phyloP scores from a whole-genome alignment of 148 eudicot genomes.

The Silene uniflora region DNA sequence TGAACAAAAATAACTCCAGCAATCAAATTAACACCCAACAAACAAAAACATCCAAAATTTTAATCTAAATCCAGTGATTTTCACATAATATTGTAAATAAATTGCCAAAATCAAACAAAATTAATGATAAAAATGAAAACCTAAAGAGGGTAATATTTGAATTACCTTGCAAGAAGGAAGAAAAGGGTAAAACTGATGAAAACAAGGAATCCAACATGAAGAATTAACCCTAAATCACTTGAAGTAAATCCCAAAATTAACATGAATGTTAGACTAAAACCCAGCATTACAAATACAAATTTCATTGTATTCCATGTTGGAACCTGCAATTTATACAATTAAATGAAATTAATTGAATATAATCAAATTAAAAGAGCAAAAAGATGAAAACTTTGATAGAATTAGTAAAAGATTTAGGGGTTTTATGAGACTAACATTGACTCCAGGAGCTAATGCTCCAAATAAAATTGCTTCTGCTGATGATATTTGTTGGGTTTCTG shows the following conservation, averaged over 20 bases:
- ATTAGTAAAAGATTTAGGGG: background rate
- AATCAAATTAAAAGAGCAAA: background rate
- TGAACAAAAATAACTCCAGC: background rate
- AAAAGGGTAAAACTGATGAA: conserved; percentile 67
- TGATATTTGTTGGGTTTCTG: conserved; percentile 40
- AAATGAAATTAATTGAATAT: conserved; percentile 2
- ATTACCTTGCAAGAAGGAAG: conserved; percentile 45
- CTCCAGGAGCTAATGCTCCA: conserved; percentile 91
- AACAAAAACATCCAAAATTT: no score
- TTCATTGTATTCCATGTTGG: conserved; percentile 87
- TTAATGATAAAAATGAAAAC: background rate
- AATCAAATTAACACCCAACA: background rate
- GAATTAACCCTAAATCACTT: conserved; percentile 60
- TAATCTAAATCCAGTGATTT: no score
- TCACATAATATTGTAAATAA: background rate
- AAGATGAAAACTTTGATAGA: background rate
- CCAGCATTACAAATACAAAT: conserved; percentile 70
- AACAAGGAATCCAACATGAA: conserved; percentile 74
- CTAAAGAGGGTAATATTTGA: background rate
- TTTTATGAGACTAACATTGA: conserved; percentile 45
- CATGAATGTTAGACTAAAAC: conserved; percentile 66
- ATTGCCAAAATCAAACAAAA: background rate
- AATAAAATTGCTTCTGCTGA: conserved; percentile 71
- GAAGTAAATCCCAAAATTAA: conserved; percentile 68
- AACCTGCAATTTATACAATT: conserved; percentile 35